These are phyloP conservation scores for Fusarium buxicola DNA, from an alignment of 2,329 filamentous ascomycete genomes.

Conservation along the genomic window DNA sequence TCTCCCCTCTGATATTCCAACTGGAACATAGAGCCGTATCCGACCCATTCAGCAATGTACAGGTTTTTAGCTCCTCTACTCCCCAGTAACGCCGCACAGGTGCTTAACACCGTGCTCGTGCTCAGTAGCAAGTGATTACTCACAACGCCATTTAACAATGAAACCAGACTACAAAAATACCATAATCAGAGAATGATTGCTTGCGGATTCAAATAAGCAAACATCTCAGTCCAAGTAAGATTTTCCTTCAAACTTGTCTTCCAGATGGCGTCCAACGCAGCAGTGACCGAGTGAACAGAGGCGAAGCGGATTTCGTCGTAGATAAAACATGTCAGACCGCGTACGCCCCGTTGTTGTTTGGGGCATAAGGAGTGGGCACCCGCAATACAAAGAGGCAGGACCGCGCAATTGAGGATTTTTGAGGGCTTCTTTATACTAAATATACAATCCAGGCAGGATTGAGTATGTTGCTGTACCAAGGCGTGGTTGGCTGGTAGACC, in stretches of 20 bases:
- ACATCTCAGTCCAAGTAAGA: slow-evolving; percentile 43
- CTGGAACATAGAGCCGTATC: too few species aligned
- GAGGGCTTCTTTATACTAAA: slow-evolving; percentile 51
- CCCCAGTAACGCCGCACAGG: too few species aligned
- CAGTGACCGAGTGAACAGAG: slow-evolving; percentile 52
- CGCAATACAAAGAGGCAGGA: slow-evolving; percentile 53
- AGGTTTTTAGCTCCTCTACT: too few species aligned
- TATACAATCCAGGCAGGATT: slow-evolving; percentile 52
- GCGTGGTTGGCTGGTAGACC: slow-evolving; percentile 52
- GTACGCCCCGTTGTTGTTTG: slow-evolving; percentile 43
- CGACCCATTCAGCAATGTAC: too few species aligned
- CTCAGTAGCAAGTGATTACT: neutral
- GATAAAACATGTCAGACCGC: slow-evolving; percentile 37
- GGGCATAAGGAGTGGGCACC: slow-evolving; percentile 50
- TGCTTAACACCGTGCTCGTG: too few species aligned
- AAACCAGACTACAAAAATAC: neutral
- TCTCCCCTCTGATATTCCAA: too few species aligned
- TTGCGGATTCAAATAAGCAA: slow-evolving; percentile 38
- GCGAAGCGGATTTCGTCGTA: slow-evolving; percentile 50
- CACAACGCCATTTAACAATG: neutral
- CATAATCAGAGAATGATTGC: slow-evolving; percentile 39
- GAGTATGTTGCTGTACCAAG: slow-evolving; percentile 55
- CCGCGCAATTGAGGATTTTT: slow-evolving; percentile 54
- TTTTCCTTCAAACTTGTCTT: slow-evolving; percentile 5
- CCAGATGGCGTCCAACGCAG: slow-evolving; percentile 41